Evolutionary conservation across 306 rosid genomes (phyloP).

Genomic region (Bauhinia variegata): DNA sequence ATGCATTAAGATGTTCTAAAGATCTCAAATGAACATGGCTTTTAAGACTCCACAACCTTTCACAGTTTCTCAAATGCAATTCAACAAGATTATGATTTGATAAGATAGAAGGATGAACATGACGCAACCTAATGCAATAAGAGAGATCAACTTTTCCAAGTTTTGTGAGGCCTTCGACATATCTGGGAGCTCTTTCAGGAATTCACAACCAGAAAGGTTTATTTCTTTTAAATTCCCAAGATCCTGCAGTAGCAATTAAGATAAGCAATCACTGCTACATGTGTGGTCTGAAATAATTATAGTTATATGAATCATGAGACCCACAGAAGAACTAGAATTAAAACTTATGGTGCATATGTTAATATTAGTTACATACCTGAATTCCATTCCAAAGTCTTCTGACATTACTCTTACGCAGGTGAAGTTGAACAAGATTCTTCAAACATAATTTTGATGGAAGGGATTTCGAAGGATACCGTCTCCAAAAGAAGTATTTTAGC

Average conservation of each 20-base stretch:
- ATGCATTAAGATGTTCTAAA: too few relatives aligned
- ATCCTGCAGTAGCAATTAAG: neutral
- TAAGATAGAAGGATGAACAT: neutral
- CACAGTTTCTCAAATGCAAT: too few relatives aligned
- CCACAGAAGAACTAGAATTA: too few relatives aligned
- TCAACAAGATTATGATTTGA: too few relatives aligned
- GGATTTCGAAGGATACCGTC: neutral
- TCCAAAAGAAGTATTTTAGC: neutral
- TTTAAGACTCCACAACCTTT: too few relatives aligned
- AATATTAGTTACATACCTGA: too few relatives aligned
- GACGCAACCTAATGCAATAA: neutral
- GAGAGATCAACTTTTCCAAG: neutral
- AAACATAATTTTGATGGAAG: neutral
- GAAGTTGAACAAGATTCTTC: conserved; percentile 12
- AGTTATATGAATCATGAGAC: too few relatives aligned
- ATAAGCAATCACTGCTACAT: neutral
- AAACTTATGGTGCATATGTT: too few relatives aligned
- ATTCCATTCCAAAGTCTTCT: neutral
- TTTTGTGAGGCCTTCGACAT: neutral
- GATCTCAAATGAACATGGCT: too few relatives aligned
- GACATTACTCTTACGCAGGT: neutral
- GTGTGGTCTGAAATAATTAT: neutral
- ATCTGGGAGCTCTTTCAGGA: neutral
- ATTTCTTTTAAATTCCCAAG: neutral
- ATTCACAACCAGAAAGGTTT: neutral